Evolutionary conservation across 2,329 filamentous ascomycete genomes (phyloP), one percentile per base, ranked within the genome.

Genomic region (Ophiocordyceps camponoti-saundersi): DNA sequence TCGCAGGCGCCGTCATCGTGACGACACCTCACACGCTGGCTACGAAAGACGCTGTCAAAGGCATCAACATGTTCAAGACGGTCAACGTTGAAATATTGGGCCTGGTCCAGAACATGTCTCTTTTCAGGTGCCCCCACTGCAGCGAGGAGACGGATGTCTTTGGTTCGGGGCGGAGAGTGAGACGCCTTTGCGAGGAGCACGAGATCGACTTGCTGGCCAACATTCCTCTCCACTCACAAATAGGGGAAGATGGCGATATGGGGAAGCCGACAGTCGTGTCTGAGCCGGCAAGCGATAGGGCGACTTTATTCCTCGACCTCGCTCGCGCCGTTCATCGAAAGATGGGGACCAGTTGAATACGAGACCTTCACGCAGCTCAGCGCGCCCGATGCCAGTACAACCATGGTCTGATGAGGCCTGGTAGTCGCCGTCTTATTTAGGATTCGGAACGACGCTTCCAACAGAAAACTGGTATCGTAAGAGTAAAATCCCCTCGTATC

Each of bases 1-100:
- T 43, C 15, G 20, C 36, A 83, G 80, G 83, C 18, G 81, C 85
- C 0, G 70, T 96, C 16, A 85, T 98, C 34, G 80, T 98, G 2
- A 92, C 87, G 0, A 98, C 92, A 0, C 92, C 92, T 2, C 92
- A 98, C 61, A 87, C 93, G 46, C 77, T 98, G 26, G 87, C 90
- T 1, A 76, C 95, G 2, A 87, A 90, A 55, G 92, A 98, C 57
- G 90, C 92, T 1, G 75, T 93, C 20, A 87, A 92, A 55, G 92
- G 92, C 3, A 82, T 95, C 52, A 85, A 86, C 55, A 88, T 98
- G 79, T 96, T 96, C 65, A 78, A 80, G 55, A 90, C 86, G 56
- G 85, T 93, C 55, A 70, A 83, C 47, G 78, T 93, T 6, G 80
- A 85, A 45, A 74, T 92, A 32, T 69, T 96, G 2, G 92, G 92